Percentiles rank a stretch among this genome's conserved stretches.
phyloP scores from a whole-genome alignment of 257 asterid genomes.

The Orobanche coerulescens region DNA sequence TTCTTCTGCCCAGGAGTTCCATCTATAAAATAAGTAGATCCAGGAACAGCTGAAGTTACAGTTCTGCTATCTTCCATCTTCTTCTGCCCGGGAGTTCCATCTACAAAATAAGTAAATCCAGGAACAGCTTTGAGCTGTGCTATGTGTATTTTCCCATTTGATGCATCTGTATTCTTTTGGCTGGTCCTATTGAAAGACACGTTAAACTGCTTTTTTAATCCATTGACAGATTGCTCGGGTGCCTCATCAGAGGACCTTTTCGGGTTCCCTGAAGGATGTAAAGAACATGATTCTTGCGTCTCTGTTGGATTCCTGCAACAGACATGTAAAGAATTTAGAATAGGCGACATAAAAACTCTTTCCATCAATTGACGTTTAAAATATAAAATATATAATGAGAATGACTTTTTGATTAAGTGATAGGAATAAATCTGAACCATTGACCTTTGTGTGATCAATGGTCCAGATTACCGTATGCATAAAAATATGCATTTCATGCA shows the following conservation, averaged over 20 bases:
- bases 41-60: slow-evolving; percentile 77
- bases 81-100: slow-evolving; percentile 35
- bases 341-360: slow-evolving; percentile 3
- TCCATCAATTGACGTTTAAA: too few relatives aligned
- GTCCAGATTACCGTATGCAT: too few relatives aligned
- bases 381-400: too few relatives aligned
- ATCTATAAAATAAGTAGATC: slow-evolving; percentile 56
- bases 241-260: slow-evolving; percentile 31
- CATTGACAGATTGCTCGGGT: slow-evolving; percentile 46
- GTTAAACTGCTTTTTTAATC: slow-evolving; percentile 56
- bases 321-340: slow-evolving; percentile 9
- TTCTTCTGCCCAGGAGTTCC: slow-evolving; percentile 26
- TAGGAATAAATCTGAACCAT: too few relatives aligned
- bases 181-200: slow-evolving; percentile 64
- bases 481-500: too few relatives aligned
- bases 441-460: too few relatives aligned
- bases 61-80: too few relatives aligned
- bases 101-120: slow-evolving; percentile 59
- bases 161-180: slow-evolving; percentile 35
- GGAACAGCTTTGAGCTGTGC: slow-evolving; percentile 73
- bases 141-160: slow-evolving; percentile 48
- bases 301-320: slow-evolving; percentile 33
- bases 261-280: slow-evolving; percentile 30
- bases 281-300: slow-evolving; percentile 33
- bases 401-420: too few relatives aligned